Evolutionary conservation across 306 rosid species (phyloP), one percentile per base, ranked within the genome.

Genomic region (Morella rubra): DNA sequence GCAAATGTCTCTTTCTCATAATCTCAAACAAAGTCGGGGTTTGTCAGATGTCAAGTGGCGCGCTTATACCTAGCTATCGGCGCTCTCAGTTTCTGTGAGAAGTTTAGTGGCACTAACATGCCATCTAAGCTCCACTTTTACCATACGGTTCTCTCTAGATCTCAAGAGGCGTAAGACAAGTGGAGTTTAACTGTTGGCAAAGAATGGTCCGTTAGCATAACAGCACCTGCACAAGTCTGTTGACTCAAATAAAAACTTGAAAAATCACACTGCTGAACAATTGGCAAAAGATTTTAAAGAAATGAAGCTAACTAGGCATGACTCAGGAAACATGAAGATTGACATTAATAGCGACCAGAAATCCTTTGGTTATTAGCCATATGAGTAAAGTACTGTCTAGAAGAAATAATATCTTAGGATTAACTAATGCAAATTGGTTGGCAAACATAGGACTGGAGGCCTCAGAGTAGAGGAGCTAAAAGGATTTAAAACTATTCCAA

Each of bases 161-260:
- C n/a, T n/a, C n/a, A n/a, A n/a, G n/a, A n/a, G n/a, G n/a, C n/a
- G n/a, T n/a, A n/a, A n/a, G n/a, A n/a, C n/a, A n/a, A n/a, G n/a
- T n/a, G n/a, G n/a, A n/a, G n/a, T n/a, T n/a, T n/a, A n/a, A n/a
- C n/a, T n/a, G n/a, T n/a, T n/a, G n/a, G n/a, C n/a, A n/a, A n/a
- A n/a, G n/a, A n/a, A n/a, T n/a, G n/a, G n/a, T 93, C 98, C 8
- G 98, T 93, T 66, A 91, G 77, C 59, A 88, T 76, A 56, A 89
- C 89, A 70, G 98, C 97, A 44, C 98, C 98, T 72, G 96, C 96
- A 42, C 92, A 85, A 24, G 91, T 89, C 98, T 93, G 85, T 73
- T 54, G 69, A 68, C 51, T 76, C 53, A 72, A 50, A 20, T 50
- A 16, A 27, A 44, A 68, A 22, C 40, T 66, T 27, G 44, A 40